Evolutionary conservation across 1,139 yeast genomes (phyloP), one percentile per base, ranked within the genome.

Genomic region (Blastobotrys ciferrii): DNA sequence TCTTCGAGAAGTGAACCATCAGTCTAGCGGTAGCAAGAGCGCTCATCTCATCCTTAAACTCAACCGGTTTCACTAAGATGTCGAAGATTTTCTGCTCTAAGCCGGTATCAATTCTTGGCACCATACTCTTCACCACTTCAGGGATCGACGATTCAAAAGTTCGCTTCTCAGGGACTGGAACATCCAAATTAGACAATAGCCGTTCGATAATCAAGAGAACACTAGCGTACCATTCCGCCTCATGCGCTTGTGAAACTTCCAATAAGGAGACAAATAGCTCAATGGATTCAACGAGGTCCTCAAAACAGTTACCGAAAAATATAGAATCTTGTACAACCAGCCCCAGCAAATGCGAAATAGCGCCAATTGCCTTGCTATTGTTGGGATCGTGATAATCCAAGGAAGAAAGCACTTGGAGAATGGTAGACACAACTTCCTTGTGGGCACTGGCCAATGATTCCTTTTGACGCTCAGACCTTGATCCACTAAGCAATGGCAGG

Each of bases 21-120:
- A 84, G 59, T 33, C 82, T 71, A 11, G 80, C 72, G 1, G 81
- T 64, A 0, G 81, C 75, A 1, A 76, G 56, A 0, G 84, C 83
- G 1, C 79, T 66, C 35, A 74, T 69, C 15, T 75, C 71, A 37
- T 71, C 72, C 1, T 70, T 61, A 6, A 81, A 62, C 0, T 69
- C 69, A 2, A 69, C 67, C 2, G 77, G 63, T 1, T 64, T 55
- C 1, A 79, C 57, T 17, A 85, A 47, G 0, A 65, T 59, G 0
- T 73, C 69, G 50, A 84, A 77, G 1, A 86, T 61, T 1, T 58
- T 51, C 2, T 66, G 64, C 35, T 68, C 69, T 1, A 62, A 45
- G 1, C 55, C 66, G 2, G 62, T 61, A 4, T 70, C 64, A 15
- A 82, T 32, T 52, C 47, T 42, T 1, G 55, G 53, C 7, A 54